Evolutionary conservation across 345 rosid genomes (phyloP), one percentile per base, ranked within the genome.

Genomic region (Lumnitzera littorea): DNA sequence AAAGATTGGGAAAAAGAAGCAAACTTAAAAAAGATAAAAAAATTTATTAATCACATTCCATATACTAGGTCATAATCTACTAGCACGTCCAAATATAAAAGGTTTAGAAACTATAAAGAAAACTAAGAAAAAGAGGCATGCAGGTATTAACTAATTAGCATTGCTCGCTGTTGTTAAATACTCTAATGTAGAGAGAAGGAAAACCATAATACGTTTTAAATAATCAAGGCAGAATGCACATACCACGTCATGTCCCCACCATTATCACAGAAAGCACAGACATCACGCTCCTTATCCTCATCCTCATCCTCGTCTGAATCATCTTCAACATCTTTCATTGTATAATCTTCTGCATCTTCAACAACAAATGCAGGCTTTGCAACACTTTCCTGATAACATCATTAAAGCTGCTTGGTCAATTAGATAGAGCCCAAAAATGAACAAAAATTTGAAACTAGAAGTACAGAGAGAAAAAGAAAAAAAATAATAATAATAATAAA

Each of bases 201-300:
- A 61, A 20, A 8, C 3, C 27, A 50, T 27, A 31, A 5, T 5
- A 70, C 5, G 17, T 13, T 56, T 58, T 67, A 13, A 63, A 51
- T 29, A 48, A 13, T 55, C 54, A 23, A 64, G 54, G 63, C 53
- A 48, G 24, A 68, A 51, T 25, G 66, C 9, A 15, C 83, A 56
- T 85, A 91, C 97, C 92, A 85, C 64, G 90, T 11, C 48, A 92
- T 64, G 0, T 71, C 64, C 15, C 98, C 98, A 31, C 98, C 98
- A 67, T 91, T 83, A 67, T 91, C 98, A 74, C 96, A 91, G 48
- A 89, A 65, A 9, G 95, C 81, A 82, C 98, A 89, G 62, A 84
- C 92, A 51, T 84, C 61, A 75, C 86, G 51, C 2, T 66, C 53
- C 29, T 62, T 66, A 5, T 81, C 86, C 20, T 80, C 83, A 5